Evolutionary conservation across 768 basidiomycete genomes (phyloP), one percentile per base, ranked within the genome.

Genomic region (Kwoniella shandongensis): DNA sequence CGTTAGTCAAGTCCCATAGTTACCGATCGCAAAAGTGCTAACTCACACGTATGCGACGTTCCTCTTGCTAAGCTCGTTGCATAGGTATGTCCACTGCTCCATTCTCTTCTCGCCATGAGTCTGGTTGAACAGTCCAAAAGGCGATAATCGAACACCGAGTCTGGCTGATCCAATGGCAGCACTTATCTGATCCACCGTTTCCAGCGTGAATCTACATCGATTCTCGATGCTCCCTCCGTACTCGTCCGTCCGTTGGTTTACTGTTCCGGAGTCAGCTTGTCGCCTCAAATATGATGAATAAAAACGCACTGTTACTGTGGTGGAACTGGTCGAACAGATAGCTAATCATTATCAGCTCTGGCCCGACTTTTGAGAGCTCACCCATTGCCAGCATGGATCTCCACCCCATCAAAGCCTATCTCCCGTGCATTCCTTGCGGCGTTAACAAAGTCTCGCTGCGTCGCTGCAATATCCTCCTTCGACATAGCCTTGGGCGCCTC

Each of bases 381-480:
- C 52, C 62, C 62, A 45, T 59, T 60, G 2, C 53, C 57, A 1
- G 49, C 62, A 26, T 70, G 68, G 20, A 70, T 61, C 73, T 84
- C 82, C 25, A 83, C 79, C 4, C 83, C 83, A 61, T 84, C 83
- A 62, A 83, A 83, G 2, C 83, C 83, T n/a, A 81, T 81, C 49
- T 77, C 76, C 42, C 81, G 81, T 1, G 82, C 82, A 44, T 81
- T 81, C 27, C 77, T 51, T 1, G 82, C 82, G 1, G 82, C 81
- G 51, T 78, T 62, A 51, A 77, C 80, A 72, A 76, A 83, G 32
- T 66, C 63, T 8, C 41, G 57, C 13, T 62, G 56, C 13, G 59
- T 64, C 29, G 44, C 29, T 32, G 41, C 26, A 17, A 71, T 74
- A 40, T 71, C 72, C 42, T 67, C 65, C n/a, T 50, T 30, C 13